phyloP scores from a whole-genome alignment of 2,329 filamentous ascomycete species.

The Hypoxylon sp. region DNA sequence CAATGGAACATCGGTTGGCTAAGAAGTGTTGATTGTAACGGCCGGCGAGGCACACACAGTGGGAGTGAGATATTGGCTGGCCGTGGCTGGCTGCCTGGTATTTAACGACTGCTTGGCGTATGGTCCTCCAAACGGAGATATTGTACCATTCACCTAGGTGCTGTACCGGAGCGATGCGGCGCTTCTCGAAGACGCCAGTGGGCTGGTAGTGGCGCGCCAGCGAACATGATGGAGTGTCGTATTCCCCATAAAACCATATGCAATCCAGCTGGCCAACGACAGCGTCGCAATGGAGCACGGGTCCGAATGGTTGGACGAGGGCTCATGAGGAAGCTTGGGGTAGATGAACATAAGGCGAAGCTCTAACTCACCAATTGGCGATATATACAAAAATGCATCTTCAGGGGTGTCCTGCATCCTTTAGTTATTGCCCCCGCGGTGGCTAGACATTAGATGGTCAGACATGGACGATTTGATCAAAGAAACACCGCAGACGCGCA shows the following conservation, averaged over 20 bases:
- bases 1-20: conserved; percentile 36
- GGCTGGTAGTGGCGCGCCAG: conserved; percentile 49
- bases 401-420: conserved; percentile 62
- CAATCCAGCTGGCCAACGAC: conserved; percentile 61
- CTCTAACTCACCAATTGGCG: conserved; percentile 68
- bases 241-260: conserved; percentile 55
- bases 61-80: conserved; percentile 29
- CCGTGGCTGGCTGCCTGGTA: conserved; percentile 37
- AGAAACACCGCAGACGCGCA: conserved; percentile 30
- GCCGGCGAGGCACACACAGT: conserved; percentile 27
- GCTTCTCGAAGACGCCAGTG: conserved; percentile 45
- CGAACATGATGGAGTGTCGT: conserved; percentile 44
- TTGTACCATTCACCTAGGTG: conserved; percentile 19
- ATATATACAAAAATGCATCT: conserved; percentile 65
- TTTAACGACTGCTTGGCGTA: conserved; percentile 42
- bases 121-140: conserved; percentile 19
- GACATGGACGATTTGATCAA: conserved; percentile 30
- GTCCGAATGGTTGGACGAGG: conserved; percentile 64
- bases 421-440: conserved; percentile 57
- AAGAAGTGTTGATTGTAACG: conserved; percentile 28
- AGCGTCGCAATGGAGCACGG: conserved; percentile 62
- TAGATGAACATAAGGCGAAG: conserved; percentile 44
- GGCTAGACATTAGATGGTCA: conserved; percentile 43
- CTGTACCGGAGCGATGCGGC: conserved; percentile 40
- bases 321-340: conserved; percentile 43